Conservation (phyloP, 1,139 yeast species). For the Pichia sp. region DNA sequence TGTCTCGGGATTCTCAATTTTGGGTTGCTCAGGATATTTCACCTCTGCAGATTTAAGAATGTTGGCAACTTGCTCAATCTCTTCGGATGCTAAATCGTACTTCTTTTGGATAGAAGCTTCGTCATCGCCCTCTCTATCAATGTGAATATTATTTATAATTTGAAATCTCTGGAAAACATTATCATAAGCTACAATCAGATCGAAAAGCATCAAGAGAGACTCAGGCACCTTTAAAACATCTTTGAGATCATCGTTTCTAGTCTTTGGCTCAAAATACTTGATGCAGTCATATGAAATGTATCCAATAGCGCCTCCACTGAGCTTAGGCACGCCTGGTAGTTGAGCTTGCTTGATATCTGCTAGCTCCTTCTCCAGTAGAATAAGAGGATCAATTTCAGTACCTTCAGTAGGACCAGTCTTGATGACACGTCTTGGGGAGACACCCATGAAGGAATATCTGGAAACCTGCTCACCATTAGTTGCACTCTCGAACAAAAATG, state of each 20-base stretch:
- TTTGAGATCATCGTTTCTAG: slow-evolving; percentile 60
- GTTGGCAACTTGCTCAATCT: slow-evolving; percentile 51
- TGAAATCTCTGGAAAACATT: slow-evolving; percentile 91
- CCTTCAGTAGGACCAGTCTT: slow-evolving; percentile 62
- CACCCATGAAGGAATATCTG: slow-evolving; percentile 86
- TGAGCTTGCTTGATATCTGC: slow-evolving; percentile 57
- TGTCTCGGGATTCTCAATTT: slow-evolving; percentile 55
- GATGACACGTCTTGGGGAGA: slow-evolving; percentile 72
- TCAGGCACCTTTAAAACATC: slow-evolving; percentile 85
- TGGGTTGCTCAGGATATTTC: slow-evolving; percentile 60
- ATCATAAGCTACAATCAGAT: slow-evolving; percentile 84
- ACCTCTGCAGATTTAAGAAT: slow-evolving; percentile 41
- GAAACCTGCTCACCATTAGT: slow-evolving; percentile 84
- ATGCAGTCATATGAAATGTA: slow-evolving; percentile 94
- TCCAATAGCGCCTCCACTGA: slow-evolving; percentile 96
- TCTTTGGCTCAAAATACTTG: slow-evolving; percentile 90
- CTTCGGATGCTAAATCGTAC: slow-evolving; percentile 48
- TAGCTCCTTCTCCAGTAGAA: slow-evolving; percentile 67
- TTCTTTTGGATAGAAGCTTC: slow-evolving; percentile 37
- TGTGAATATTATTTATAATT: slow-evolving; percentile 69
- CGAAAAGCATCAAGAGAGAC: slow-evolving; percentile 85
- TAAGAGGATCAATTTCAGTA: slow-evolving; percentile 71
- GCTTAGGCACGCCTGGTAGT: slow-evolving; percentile 72
- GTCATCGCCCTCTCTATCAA: slow-evolving; percentile 32
- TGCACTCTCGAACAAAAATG: slow-evolving; percentile 84